Percentiles rank a stretch among this genome's conserved stretches.
These are phyloP conservation scores for Eucalyptus leucophloia DNA, from an alignment of 345 rosid species.

Conservation along the genomic window DNA sequence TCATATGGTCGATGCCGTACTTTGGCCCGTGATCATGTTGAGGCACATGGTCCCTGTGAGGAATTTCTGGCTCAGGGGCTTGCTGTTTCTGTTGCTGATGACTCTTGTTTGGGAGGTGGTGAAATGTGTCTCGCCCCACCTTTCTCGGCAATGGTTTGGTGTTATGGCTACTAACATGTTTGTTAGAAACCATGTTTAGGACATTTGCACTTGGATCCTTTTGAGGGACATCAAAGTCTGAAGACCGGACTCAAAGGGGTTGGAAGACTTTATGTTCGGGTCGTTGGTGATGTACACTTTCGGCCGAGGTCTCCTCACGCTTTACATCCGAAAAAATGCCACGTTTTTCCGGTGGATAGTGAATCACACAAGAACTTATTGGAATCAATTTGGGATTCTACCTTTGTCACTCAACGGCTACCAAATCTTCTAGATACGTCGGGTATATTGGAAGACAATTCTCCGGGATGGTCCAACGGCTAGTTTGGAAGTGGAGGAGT, in stretches of 20 bases:
- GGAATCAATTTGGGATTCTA: too few species aligned
- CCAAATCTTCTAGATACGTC: too few species aligned
- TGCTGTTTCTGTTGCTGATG: conserved; percentile 27
- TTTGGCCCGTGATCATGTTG: not conserved
- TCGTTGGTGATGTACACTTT: conserved; percentile 72
- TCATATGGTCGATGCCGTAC: conserved; percentile 54
- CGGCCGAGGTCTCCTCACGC: conserved; percentile 85
- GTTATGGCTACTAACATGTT: too few species aligned
- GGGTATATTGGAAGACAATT: too few species aligned
- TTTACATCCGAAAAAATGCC: conserved; percentile 77
- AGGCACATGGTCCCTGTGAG: conserved; percentile 26
- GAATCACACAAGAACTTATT: too few species aligned
- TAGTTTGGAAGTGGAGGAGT: too few species aligned
- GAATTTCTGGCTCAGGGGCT: conserved; percentile 22
- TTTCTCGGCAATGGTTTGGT: too few species aligned
- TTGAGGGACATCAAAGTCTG: too few species aligned
- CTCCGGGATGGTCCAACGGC: too few species aligned
- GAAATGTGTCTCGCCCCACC: conserved; percentile 42
- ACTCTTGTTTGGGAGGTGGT: conserved; percentile 66
- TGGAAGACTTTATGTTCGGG: conserved; percentile 52
- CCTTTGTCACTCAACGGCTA: too few species aligned
- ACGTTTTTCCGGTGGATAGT: conserved; percentile 76
- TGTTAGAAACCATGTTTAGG: not conserved
- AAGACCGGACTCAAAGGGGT: too few species aligned
- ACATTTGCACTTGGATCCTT: conserved; percentile 3